phyloP scores from a whole-genome alignment of 139 green algal genomes.

The Chloropicon primus region DNA sequence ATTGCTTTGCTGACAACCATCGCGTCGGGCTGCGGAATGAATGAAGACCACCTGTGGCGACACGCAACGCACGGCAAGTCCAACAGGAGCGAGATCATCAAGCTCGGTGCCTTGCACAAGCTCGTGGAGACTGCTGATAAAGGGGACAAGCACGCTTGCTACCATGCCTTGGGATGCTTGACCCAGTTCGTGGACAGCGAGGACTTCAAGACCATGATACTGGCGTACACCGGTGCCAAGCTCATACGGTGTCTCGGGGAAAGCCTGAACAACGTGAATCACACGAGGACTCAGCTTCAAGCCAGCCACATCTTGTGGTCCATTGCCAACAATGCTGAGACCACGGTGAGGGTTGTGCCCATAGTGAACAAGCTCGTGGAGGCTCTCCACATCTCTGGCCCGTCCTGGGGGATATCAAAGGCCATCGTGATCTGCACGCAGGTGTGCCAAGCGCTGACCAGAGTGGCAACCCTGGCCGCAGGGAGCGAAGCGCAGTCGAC shows the following conservation, averaged over 20 bases:
- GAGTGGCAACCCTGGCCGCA: not conserved
- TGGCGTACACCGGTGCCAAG: not conserved
- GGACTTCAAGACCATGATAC: not conserved
- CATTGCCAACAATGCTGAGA: not conserved
- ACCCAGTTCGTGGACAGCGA: not conserved
- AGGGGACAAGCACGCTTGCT: not conserved
- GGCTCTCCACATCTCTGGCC: not conserved
- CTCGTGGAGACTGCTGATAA: not conserved
- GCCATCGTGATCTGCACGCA: not conserved
- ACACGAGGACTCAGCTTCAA: not conserved
- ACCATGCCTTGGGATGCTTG: not conserved
- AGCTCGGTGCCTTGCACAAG: not conserved
- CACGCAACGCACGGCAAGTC: not conserved
- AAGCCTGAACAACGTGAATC: not conserved
- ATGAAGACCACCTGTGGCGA: not conserved
- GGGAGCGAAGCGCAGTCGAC: not conserved
- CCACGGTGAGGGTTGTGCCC: not conserved
- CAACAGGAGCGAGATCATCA: not conserved
- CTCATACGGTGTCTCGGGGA: not conserved
- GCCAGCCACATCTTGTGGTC: not conserved
- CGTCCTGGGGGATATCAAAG: not conserved
- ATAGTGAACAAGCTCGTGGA: not conserved
- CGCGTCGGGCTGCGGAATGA: too few species aligned
- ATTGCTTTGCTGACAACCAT: too few species aligned
- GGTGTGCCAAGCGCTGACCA: not conserved